A percentile compares a stretch with the other conserved stretches of the same genome.
Conservation (phyloP, 768 basidiomycete genomes). For the Hericium coralloides region DNA sequence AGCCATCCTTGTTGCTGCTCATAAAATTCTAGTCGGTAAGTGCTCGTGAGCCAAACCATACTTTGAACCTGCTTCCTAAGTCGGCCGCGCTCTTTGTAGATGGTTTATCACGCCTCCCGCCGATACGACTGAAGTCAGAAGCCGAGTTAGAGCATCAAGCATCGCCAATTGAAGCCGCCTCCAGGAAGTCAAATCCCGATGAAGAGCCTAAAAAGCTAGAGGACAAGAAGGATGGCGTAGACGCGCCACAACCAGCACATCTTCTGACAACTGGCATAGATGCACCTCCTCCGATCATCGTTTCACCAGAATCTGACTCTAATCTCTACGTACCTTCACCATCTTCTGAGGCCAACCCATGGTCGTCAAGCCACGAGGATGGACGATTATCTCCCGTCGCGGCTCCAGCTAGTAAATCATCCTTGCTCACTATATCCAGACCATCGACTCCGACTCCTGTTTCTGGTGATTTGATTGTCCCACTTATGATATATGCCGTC, state of each 20-base stretch:
- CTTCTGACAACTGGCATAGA: conserved; percentile 2
- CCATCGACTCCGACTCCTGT: conserved; percentile 39
- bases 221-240: conserved; percentile 2
- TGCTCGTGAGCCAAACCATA: background rate
- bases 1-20: conserved; percentile 69
- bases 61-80: background rate
- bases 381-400: background rate
- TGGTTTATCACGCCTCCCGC: conserved; percentile 65
- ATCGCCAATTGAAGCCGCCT: conserved; percentile 18
- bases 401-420: background rate
- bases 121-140: conserved; percentile 65
- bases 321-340: conserved; percentile 6
- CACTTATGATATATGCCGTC: conserved; percentile 88
- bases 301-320: conserved; percentile 15
- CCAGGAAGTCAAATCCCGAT: background rate
- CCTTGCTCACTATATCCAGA: conserved; percentile 9
- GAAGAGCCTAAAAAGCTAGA: conserved; percentile 1
- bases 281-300: conserved; percentile 15
- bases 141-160: conserved; percentile 31
- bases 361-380: background rate
- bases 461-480: conserved; percentile 85
- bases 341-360: background rate
- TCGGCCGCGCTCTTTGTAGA: conserved; percentile 30
- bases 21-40: conserved; percentile 81
- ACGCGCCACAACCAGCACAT: background rate